These are phyloP conservation scores for Alternaria tenuissima DNA, from an alignment of 2,329 filamentous ascomycete genomes.

Conservation along the genomic window DNA sequence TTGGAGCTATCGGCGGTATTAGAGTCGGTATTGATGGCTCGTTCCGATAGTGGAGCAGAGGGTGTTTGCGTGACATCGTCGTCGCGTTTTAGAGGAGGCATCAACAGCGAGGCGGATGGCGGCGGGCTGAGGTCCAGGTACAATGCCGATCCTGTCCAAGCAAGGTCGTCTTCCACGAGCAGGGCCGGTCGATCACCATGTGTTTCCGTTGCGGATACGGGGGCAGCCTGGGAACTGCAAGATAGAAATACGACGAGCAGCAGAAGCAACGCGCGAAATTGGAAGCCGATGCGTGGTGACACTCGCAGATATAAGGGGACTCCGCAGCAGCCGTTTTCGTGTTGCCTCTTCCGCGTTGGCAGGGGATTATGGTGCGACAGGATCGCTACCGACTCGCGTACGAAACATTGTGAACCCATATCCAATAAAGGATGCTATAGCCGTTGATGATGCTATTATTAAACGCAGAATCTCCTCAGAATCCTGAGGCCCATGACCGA, in stretches of 20 bases:
- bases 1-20: conserved; percentile 20
- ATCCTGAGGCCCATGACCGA: conserved; percentile 34
- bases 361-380: conserved; percentile 47
- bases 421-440: conserved; percentile 21
- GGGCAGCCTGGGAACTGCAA: conserved; percentile 37
- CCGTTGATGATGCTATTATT: conserved; percentile 26
- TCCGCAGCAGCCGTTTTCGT: conserved; percentile 30
- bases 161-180: conserved; percentile 33
- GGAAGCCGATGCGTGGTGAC: conserved; percentile 17
- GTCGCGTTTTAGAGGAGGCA: conserved; percentile 42
- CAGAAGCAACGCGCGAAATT: conserved; percentile 31
- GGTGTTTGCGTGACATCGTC: conserved; percentile 34
- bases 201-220: conserved; percentile 34
- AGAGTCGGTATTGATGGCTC: conserved; percentile 37
- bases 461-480: conserved; percentile 18
- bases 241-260: conserved; percentile 37
- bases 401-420: conserved; percentile 27
- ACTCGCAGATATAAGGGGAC: conserved; percentile 28
- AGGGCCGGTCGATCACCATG: conserved; percentile 46
- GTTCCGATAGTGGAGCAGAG: conserved; percentile 35
- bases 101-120: conserved; percentile 39
- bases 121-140: conserved; percentile 43
- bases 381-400: conserved; percentile 33
- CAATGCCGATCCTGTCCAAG: conserved; percentile 42
- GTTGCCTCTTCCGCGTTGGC: conserved; percentile 29